phyloP scores from a whole-genome alignment of 257 asterid species.

The Solanum pennellii region DNA sequence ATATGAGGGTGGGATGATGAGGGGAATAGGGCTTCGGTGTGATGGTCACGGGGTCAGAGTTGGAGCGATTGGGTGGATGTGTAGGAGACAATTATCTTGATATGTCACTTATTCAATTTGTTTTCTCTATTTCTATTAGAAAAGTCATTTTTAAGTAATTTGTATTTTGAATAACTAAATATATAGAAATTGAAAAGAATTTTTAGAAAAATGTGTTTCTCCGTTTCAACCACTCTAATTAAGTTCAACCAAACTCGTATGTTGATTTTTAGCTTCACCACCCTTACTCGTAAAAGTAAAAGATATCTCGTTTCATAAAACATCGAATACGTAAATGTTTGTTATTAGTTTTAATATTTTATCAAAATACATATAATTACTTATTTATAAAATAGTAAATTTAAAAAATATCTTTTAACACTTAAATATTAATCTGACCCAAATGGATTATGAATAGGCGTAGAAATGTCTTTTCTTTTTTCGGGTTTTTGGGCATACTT shows the following conservation, averaged over 20 bases:
- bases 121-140: not conserved
- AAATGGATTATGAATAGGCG: not conserved
- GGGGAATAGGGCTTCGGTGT: not conserved
- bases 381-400: not conserved
- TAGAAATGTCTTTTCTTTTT: not conserved
- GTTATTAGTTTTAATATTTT: no score
- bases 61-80: not conserved
- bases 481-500: constrained; percentile 3
- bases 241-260: not conserved
- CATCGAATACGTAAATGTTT: not conserved
- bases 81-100: not conserved
- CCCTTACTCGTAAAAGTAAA: no score
- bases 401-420: not conserved
- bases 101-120: not conserved
- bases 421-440: not conserved
- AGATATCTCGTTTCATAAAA: not conserved
- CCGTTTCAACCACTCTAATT: not conserved
- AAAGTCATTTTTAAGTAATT: not conserved
- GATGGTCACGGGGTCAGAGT: not conserved
- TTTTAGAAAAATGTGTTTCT: no score
- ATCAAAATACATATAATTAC: no score
- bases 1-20: not conserved
- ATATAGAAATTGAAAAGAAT: no score
- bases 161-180: not conserved
- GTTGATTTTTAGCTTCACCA: not conserved